Percentiles rank a stretch among this genome's conserved stretches.
Evolutionary conservation across 2,329 filamentous ascomycete genomes (phyloP).

Genomic region (Pyrenophora teres): DNA sequence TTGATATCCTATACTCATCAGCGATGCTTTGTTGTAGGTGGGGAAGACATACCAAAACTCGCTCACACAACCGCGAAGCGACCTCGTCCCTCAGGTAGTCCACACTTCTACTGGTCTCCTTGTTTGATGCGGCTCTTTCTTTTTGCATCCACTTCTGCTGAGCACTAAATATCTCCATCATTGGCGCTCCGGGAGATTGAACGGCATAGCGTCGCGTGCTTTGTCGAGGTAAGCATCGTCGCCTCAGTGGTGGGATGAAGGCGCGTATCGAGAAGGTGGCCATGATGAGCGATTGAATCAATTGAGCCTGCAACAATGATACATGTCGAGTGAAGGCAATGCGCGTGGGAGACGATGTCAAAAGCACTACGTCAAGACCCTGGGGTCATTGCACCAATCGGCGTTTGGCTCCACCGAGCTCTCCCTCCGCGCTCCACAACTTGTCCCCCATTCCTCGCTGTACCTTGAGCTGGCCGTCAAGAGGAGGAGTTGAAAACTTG

Average conservation of each 20-base stretch:
- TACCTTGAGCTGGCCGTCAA: background rate
- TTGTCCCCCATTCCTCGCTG: constrained; percentile 8
- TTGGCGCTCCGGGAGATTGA: constrained; percentile 74
- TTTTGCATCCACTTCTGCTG: constrained; percentile 88
- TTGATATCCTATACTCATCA: constrained; percentile 77
- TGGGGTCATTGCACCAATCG: constrained; percentile 12
- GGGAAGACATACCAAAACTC: constrained; percentile 67
- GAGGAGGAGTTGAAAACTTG: background rate
- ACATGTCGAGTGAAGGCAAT: background rate
- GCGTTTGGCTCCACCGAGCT: constrained; percentile 16
- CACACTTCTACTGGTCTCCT: constrained; percentile 73
- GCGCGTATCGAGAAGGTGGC: constrained; percentile 40
- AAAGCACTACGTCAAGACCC: constrained; percentile 17
- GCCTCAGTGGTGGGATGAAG: constrained; percentile 42
- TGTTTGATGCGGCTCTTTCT: constrained; percentile 76
- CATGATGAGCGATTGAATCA: constrained; percentile 24
- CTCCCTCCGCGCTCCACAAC: constrained; percentile 4
- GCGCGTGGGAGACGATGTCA: background rate
- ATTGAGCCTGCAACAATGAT: background rate
- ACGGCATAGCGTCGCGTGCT: constrained; percentile 69
- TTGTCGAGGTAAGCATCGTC: constrained; percentile 31
- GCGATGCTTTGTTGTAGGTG: background rate
- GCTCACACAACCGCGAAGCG: constrained; percentile 79
- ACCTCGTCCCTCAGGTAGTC: constrained; percentile 96
- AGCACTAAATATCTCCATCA: constrained; percentile 89